phyloP scores from a whole-genome alignment of 2,329 filamentous ascomycete genomes.

The Talaromyces piceae region DNA sequence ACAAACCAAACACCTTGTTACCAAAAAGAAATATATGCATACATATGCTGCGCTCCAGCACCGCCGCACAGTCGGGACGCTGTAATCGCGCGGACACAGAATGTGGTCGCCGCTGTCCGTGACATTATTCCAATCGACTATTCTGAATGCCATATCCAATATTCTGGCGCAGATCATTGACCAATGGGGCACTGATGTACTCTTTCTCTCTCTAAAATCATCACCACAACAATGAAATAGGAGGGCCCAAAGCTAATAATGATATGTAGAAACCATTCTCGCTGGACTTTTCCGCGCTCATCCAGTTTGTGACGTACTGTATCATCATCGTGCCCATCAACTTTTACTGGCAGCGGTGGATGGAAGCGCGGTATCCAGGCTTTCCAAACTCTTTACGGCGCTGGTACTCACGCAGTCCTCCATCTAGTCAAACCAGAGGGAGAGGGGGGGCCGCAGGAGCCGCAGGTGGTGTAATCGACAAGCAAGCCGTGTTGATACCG shows the following conservation, averaged over 20 bases:
- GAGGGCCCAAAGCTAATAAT: background rate
- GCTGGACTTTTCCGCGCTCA: slow-evolving; percentile 59
- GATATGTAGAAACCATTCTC: slow-evolving; percentile 48
- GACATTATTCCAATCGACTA: slow-evolving; percentile 30
- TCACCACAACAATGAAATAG: background rate
- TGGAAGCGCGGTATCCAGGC: slow-evolving; percentile 69
- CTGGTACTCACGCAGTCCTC: slow-evolving; percentile 23
- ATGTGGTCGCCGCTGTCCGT: slow-evolving; percentile 23
- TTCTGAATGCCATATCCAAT: slow-evolving; percentile 32
- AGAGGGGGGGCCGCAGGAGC: slow-evolving; percentile 33
- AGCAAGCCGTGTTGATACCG: slow-evolving; percentile 13
- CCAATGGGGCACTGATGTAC: slow-evolving; percentile 28
- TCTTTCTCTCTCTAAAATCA: background rate
- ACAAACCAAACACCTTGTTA: too few relatives aligned
- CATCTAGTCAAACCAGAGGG: background rate
- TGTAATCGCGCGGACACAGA: background rate
- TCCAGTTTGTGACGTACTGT: slow-evolving; percentile 71
- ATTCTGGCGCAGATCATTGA: slow-evolving; percentile 32
- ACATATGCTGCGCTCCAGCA: background rate
- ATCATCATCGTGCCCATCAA: slow-evolving; percentile 72
- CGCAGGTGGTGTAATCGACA: background rate
- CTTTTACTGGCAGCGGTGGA: slow-evolving; percentile 73
- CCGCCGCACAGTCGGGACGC: background rate
- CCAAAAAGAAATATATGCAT: too few relatives aligned
- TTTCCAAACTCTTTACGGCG: slow-evolving; percentile 33